Evolutionary conservation across 345 rosid species (phyloP).

Genomic region (Noccaea bulbosa): DNA sequence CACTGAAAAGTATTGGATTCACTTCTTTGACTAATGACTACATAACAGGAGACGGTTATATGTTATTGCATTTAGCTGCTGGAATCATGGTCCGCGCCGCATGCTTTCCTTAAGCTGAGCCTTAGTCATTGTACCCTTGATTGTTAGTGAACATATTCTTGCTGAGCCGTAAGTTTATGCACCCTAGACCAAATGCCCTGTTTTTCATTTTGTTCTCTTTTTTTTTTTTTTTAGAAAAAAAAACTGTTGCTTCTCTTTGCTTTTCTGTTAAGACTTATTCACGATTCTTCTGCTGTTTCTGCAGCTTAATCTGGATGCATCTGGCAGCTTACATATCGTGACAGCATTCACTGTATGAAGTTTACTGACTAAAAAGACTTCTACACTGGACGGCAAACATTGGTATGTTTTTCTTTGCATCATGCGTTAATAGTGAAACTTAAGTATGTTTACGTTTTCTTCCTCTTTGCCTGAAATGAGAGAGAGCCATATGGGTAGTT

Average conservation of each 20-base stretch:
- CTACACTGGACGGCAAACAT: neutral
- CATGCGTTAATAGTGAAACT: neutral
- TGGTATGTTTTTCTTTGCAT: neutral
- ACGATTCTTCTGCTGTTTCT: neutral
- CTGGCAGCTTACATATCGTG: neutral
- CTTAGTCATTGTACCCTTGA: constrained; percentile 54
- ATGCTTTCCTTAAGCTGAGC: constrained; percentile 52
- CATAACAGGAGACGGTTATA: constrained; percentile 45
- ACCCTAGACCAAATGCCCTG: constrained; percentile 65
- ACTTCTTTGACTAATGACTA: constrained; percentile 47
- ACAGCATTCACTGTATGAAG: neutral
- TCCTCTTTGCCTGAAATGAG: too few relatives aligned
- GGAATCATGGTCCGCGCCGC: constrained; percentile 55
- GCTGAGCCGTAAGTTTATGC: too few relatives aligned
- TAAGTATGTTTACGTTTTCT: too few relatives aligned
- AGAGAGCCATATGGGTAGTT: too few relatives aligned
- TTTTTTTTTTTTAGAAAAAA: neutral
- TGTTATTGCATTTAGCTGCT: constrained; percentile 60
- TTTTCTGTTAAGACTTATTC: neutral
- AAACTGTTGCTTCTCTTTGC: neutral
- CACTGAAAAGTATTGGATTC: constrained; percentile 46
- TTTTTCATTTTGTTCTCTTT: neutral
- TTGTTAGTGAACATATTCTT: constrained; percentile 18
- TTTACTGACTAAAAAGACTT: neutral
- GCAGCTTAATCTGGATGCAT: too few relatives aligned